These are phyloP conservation scores for Coniochaeta sp. DNA, from an alignment of 2,329 filamentous ascomycete genomes.

Conservation along the genomic window DNA sequence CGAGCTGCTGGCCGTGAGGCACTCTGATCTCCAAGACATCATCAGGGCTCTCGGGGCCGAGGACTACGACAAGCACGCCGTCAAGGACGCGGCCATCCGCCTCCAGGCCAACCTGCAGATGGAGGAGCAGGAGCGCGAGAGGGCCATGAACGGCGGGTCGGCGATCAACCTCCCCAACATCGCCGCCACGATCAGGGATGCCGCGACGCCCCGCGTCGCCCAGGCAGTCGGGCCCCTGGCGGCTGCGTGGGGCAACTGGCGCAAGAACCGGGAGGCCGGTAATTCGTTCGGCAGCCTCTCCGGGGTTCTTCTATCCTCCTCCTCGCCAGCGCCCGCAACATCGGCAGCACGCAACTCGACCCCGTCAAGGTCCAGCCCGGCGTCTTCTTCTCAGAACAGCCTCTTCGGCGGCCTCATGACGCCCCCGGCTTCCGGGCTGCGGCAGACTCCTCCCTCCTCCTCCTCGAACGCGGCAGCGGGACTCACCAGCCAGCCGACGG, in stretches of 20 bases:
- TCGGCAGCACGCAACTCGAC: constrained; percentile 22
- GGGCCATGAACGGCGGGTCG: constrained; percentile 65
- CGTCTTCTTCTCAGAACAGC: constrained; percentile 48
- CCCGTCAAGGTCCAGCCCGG: constrained; percentile 53
- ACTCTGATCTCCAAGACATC: constrained; percentile 88
- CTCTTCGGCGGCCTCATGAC: constrained; percentile 79
- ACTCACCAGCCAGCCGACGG: constrained; percentile 42
- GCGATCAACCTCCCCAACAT: constrained; percentile 65
- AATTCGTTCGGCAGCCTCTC: constrained; percentile 38
- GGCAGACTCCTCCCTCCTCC: constrained; percentile 53
- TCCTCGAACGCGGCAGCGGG: constrained; percentile 12
- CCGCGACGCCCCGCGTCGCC: constrained; percentile 74
- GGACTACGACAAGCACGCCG: constrained; percentile 66
- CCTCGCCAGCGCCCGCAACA: constrained; percentile 30
- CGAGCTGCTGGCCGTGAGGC: constrained; percentile 82
- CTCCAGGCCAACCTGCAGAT: constrained; percentile 93
- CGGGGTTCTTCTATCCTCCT: constrained; percentile 33
- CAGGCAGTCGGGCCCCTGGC: constrained; percentile 69
- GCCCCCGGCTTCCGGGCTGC: constrained; percentile 70
- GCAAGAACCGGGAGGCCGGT: constrained; percentile 55
- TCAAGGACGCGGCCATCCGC: constrained; percentile 86
- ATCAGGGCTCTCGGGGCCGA: constrained; percentile 71
- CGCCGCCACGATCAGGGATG: constrained; percentile 67
- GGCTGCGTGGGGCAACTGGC: constrained; percentile 98
- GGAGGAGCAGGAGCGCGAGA: constrained; percentile 93